Percentiles rank a stretch among this genome's conserved stretches.
Evolutionary conservation across 495 filamentous ascomycete genomes (phyloP).

Genomic region (Pyrenula massariospora): DNA sequence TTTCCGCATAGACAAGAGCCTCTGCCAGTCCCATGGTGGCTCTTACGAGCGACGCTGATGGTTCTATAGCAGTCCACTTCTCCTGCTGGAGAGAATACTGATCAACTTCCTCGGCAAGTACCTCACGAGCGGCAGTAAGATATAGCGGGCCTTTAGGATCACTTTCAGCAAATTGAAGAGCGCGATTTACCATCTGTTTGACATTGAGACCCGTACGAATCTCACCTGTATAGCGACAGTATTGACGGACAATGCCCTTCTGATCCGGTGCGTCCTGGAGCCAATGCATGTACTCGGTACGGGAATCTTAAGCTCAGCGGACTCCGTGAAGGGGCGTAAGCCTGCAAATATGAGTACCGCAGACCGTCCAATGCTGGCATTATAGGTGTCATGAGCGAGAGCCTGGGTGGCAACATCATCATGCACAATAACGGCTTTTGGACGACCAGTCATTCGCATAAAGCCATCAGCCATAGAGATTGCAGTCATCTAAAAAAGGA

Average conservation of each 20-base stretch:
- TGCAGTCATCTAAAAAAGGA: conserved; percentile 11
- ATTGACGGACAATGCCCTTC: conserved; percentile 11
- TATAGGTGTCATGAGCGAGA: conserved; percentile 16
- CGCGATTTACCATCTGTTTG: conserved; percentile 12
- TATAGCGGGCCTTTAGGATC: conserved; percentile 17
- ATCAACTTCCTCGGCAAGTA: conserved; percentile 11
- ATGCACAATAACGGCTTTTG: conserved; percentile 15
- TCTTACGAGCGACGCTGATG: conserved; percentile 7
- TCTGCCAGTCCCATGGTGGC: conserved; percentile 9
- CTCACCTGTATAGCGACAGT: conserved; percentile 15
- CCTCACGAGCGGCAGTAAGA: conserved; percentile 19
- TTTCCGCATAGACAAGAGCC: conserved; percentile 10
- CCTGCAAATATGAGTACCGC: conserved; percentile 18
- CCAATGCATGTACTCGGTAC: conserved; percentile 18
- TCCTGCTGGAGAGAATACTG: conserved; percentile 2
- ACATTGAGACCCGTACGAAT: conserved; percentile 15
- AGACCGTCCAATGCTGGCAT: conserved; percentile 16
- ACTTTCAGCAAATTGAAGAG: conserved; percentile 15
- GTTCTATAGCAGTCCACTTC: conserved; percentile 6
- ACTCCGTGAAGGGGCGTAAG: conserved; percentile 10
- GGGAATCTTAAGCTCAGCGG: conserved; percentile 12
- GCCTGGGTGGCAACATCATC: conserved; percentile 18
- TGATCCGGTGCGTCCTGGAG: conserved; percentile 18
- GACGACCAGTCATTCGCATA: conserved; percentile 11
- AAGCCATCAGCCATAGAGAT: conserved; percentile 19